Evolutionary conservation across 345 rosid genomes (phyloP).

Genomic region (Nasturtium officinale): DNA sequence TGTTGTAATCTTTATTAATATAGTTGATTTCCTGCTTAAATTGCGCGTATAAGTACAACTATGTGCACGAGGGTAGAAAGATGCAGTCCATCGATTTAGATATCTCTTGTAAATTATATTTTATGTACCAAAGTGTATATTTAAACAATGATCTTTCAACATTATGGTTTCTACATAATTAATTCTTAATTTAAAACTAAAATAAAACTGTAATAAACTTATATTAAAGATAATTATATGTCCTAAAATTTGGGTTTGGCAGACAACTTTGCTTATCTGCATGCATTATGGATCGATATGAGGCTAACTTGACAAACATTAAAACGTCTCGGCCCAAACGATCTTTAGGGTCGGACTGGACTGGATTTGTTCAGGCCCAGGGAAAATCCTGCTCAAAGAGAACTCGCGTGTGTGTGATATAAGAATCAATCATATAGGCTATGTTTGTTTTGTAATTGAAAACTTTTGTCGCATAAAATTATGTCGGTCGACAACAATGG

Average conservation of each 20-base stretch:
- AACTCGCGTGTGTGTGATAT: neutral
- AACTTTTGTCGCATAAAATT: too few relatives aligned
- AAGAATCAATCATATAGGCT: neutral
- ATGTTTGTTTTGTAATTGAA: neutral
- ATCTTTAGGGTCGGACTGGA: too few relatives aligned
- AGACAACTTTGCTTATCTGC: neutral
- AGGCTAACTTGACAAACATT: neutral
- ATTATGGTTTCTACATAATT: too few relatives aligned
- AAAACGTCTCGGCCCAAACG: neutral
- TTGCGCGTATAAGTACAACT: neutral
- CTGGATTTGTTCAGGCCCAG: neutral
- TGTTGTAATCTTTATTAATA: too few relatives aligned
- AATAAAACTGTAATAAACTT: neutral
- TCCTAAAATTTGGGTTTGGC: too few relatives aligned
- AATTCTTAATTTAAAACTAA: too few relatives aligned
- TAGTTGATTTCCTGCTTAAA: neutral
- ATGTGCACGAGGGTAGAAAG: slow-evolving; percentile 9
- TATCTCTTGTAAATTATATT: neutral
- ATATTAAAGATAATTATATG: too few relatives aligned
- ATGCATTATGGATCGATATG: neutral
- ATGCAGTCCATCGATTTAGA: slow-evolving; percentile 2
- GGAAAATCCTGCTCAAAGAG: neutral
- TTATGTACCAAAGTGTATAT: neutral
- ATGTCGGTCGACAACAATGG: neutral
- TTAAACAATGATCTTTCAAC: too few relatives aligned